Conservation (phyloP, 495 filamentous ascomycete genomes). For the Schizothecium vesticola region DNA sequence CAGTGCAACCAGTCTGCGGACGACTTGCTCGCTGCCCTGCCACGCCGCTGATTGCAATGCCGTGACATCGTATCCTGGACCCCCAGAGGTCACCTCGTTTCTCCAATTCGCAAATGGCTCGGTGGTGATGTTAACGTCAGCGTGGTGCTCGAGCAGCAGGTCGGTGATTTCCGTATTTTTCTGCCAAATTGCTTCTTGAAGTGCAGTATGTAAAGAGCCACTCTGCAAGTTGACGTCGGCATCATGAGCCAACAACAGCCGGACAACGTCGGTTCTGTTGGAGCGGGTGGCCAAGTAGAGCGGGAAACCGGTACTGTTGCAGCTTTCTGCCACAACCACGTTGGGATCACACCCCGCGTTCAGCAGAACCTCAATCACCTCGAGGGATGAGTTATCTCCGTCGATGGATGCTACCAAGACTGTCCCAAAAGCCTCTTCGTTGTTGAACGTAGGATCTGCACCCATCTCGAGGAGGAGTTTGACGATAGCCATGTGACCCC, state of each 20-base stretch:
- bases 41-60: neutral
- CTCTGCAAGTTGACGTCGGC: neutral
- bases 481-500: neutral
- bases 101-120: neutral
- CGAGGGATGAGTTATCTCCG: neutral
- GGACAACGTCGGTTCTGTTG: neutral
- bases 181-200: neutral
- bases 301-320: neutral
- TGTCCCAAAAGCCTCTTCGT: neutral
- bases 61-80: neutral
- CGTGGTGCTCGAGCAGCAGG: neutral
- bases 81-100: neutral
- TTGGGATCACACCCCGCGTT: neutral
- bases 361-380: neutral
- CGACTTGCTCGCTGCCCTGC: neutral
- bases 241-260: neutral
- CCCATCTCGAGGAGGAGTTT: neutral
- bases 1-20: neutral
- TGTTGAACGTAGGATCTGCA: neutral
- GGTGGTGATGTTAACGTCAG: neutral
- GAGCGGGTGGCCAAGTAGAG: neutral
- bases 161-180: neutral
- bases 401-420: neutral
- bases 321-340: neutral
- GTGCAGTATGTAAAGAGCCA: neutral